phyloP scores from a whole-genome alignment of 129 eudicot species.

The Flaveria robusta region DNA sequence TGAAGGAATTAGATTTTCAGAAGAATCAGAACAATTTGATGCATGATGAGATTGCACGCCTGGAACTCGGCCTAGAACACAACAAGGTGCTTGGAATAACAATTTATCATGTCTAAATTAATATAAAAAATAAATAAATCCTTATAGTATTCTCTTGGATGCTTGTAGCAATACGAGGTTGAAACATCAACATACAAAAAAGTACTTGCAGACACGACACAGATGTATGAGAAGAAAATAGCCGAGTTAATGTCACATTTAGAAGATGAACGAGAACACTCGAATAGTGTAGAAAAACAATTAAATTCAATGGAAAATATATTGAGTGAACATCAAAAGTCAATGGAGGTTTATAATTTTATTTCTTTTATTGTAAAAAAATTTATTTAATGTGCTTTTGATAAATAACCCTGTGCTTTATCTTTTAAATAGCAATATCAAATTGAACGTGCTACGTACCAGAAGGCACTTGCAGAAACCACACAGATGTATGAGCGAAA shows the following conservation, averaged over 20 bases:
- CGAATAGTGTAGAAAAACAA: constrained; percentile 54
- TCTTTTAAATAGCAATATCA: constrained; percentile 47
- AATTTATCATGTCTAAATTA: background rate
- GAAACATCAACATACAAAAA: constrained; percentile 75
- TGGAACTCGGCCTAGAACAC: constrained; percentile 49
- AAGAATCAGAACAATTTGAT: constrained; percentile 58
- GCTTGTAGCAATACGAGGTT: constrained; percentile 66
- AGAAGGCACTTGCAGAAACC: constrained; percentile 71
- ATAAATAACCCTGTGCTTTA: constrained; percentile 19
- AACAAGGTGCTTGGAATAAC: constrained; percentile 50
- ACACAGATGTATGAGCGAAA: constrained; percentile 76
- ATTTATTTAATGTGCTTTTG: background rate
- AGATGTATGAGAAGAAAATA: constrained; percentile 85
- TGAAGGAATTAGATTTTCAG: constrained; percentile 52
- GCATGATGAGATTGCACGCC: constrained; percentile 60
- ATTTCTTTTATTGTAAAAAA: background rate
- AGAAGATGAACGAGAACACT: constrained; percentile 50
- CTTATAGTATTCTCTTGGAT: constrained; percentile 52
- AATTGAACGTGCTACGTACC: constrained; percentile 58
- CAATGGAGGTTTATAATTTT: constrained; percentile 56
- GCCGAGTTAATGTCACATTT: constrained; percentile 66
- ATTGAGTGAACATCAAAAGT: constrained; percentile 49
- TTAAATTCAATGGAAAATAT: constrained; percentile 53
- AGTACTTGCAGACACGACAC: constrained; percentile 84
- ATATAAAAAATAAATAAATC: background rate